Evolutionary conservation across 2,329 filamentous ascomycete genomes (phyloP).

Genomic region (Tothia fuscella): DNA sequence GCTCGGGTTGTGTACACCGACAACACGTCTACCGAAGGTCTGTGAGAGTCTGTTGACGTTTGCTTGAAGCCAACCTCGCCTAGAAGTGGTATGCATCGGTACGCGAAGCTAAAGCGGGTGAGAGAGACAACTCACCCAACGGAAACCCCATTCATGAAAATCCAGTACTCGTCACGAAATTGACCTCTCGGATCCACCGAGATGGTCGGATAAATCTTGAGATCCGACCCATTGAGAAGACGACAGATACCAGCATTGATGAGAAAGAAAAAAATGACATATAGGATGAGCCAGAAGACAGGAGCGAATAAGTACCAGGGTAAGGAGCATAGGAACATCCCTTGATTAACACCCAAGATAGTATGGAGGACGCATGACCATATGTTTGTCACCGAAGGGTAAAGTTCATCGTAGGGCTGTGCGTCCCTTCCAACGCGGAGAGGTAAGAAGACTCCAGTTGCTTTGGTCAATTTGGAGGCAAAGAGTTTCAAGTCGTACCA

Average conservation of each 20-base stretch:
- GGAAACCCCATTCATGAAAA: slow-evolving; percentile 67
- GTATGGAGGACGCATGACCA: slow-evolving; percentile 46
- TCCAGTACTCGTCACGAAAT: slow-evolving; percentile 55
- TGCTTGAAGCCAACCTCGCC: slow-evolving; percentile 32
- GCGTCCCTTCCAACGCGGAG: slow-evolving; percentile 6
- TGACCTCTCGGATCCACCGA: slow-evolving; percentile 30
- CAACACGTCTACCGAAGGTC: slow-evolving; percentile 59
- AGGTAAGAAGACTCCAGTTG: slow-evolving; percentile 16
- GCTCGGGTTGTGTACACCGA: slow-evolving; percentile 66
- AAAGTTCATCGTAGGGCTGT: slow-evolving; percentile 44
- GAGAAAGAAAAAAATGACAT: slow-evolving; percentile 19
- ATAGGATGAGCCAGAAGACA: slow-evolving; percentile 27
- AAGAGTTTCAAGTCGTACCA: slow-evolving; percentile 17
- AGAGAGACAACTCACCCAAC: slow-evolving; percentile 37
- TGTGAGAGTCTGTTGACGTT: slow-evolving; percentile 60
- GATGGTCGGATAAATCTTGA: slow-evolving; percentile 40
- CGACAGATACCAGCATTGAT: slow-evolving; percentile 22
- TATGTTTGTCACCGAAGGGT: slow-evolving; percentile 44
- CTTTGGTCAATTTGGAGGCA: slow-evolving; percentile 11
- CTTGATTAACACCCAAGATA: slow-evolving; percentile 47
- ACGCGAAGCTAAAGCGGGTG: slow-evolving; percentile 6
- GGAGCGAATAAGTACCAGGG: slow-evolving; percentile 36
- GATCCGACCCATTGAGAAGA: slow-evolving; percentile 23
- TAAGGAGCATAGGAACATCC: slow-evolving; percentile 46
- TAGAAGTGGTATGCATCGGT: slow-evolving; percentile 11